Evolutionary conservation across 768 basidiomycete genomes (phyloP).

Genomic region (Lyophyllum decastes): DNA sequence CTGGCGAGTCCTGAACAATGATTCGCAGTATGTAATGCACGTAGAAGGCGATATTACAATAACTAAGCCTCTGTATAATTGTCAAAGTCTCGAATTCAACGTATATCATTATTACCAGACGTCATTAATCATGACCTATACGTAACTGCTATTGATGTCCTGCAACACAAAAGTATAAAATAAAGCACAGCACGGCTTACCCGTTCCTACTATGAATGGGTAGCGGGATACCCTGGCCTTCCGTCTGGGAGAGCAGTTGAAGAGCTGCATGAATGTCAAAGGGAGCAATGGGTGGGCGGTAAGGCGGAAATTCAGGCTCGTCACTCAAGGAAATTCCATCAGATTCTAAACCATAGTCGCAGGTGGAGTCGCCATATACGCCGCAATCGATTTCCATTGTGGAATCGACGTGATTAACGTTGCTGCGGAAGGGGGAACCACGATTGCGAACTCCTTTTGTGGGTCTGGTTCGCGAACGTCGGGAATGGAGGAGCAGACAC

Average conservation of each 20-base stretch:
- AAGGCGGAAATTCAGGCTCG: slow-evolving; percentile 4
- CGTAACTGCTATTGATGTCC: neutral
- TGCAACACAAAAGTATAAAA: neutral
- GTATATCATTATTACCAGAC: neutral
- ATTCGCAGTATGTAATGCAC: neutral
- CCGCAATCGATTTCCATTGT: neutral
- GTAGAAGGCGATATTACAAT: slow-evolving; percentile 6
- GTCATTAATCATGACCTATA: too few relatives aligned
- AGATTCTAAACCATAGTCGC: neutral
- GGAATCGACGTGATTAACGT: too few relatives aligned
- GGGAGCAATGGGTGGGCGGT: neutral
- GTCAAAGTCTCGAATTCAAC: neutral
- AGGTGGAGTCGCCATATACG: neutral
- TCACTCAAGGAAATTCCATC: neutral
- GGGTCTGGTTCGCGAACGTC: neutral
- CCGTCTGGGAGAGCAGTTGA: slow-evolving; percentile 1
- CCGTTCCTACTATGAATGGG: neutral
- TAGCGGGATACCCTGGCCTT: neutral
- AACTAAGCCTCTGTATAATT: slow-evolving; percentile 8
- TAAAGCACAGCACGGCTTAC: too few relatives aligned
- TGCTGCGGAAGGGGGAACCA: too few relatives aligned
- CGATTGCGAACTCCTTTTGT: neutral
- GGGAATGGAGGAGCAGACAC: neutral
- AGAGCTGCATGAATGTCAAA: slow-evolving; percentile 16
- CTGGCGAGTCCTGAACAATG: slow-evolving; percentile 37